Evolutionary conservation across 2,329 filamentous ascomycete species (phyloP).

Genomic region (Cercospora brassicicola): DNA sequence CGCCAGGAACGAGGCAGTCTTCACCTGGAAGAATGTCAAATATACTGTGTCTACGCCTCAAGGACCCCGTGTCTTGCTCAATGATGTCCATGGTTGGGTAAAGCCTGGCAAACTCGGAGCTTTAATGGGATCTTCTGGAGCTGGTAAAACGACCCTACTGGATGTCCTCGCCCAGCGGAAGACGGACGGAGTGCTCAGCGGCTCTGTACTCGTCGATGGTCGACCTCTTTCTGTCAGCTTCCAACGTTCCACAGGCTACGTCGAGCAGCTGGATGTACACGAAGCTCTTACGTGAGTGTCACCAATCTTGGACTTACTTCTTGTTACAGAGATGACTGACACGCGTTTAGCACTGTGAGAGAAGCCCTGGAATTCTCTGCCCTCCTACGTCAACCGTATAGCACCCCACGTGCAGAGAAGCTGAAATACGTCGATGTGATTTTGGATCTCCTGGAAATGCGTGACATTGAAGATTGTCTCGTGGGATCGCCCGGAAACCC

Average conservation of each 20-base stretch:
- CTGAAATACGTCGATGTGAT: slow-evolving; percentile 67
- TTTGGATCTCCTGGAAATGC: slow-evolving; percentile 63
- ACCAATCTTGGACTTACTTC: no score
- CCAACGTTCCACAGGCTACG: slow-evolving; percentile 55
- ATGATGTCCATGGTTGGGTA: slow-evolving; percentile 68
- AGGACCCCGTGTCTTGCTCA: slow-evolving; percentile 51
- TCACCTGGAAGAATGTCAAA: slow-evolving; percentile 82
- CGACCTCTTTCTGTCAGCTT: slow-evolving; percentile 44
- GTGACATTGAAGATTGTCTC: slow-evolving; percentile 62
- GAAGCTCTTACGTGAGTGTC: slow-evolving; percentile 55
- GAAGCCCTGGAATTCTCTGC: slow-evolving; percentile 67
- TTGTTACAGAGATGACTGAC: neutral
- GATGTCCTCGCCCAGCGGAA: slow-evolving; percentile 46
- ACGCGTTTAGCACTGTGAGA: slow-evolving; percentile 53
- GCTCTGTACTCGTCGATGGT: slow-evolving; percentile 49
- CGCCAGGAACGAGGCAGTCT: slow-evolving; percentile 61
- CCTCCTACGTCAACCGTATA: slow-evolving; percentile 60
- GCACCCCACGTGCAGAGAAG: slow-evolving; percentile 61
- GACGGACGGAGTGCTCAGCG: slow-evolving; percentile 46
- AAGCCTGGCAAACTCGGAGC: slow-evolving; percentile 74
- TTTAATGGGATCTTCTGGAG: slow-evolving; percentile 74
- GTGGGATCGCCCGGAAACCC: slow-evolving; percentile 55
- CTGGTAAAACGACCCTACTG: slow-evolving; percentile 43
- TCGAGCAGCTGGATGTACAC: slow-evolving; percentile 66
- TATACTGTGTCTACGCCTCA: slow-evolving; percentile 63